phyloP scores from a whole-genome alignment of 306 rosid species.

The Castanea sativa region DNA sequence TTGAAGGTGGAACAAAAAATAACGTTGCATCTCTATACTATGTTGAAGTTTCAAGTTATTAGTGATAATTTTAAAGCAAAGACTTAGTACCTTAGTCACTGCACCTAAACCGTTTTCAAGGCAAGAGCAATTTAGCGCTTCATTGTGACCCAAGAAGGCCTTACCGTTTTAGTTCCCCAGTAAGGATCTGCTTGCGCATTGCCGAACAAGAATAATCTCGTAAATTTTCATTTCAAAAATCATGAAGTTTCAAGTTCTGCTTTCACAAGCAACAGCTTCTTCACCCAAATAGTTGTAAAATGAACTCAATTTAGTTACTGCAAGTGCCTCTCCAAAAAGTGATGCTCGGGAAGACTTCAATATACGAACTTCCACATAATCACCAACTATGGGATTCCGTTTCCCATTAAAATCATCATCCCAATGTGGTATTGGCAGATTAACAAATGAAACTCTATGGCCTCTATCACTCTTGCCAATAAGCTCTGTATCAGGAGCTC shows the following conservation, averaged over 20 bases:
- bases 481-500: conserved; percentile 85
- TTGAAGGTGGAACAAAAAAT: not conserved
- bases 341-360: conserved; percentile 83
- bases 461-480: conserved; percentile 96
- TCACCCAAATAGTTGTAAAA: conserved; percentile 45
- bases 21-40: not conserved
- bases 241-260: conserved; percentile 31
- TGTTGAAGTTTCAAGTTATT: conserved; percentile 9
- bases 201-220: not conserved
- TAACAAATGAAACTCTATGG: conserved; percentile 69
- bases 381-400: conserved; percentile 73
- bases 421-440: conserved; percentile 51
- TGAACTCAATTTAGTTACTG: conserved; percentile 66
- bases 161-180: not conserved
- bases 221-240: not conserved
- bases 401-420: conserved; percentile 42
- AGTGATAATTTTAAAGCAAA: not conserved
- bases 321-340: conserved; percentile 74
- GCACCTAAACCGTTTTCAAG: conserved; percentile 17
- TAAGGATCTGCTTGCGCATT: not conserved
- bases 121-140: conserved; percentile 9
- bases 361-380: conserved; percentile 82
- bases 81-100: not conserved
- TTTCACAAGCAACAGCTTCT: conserved; percentile 58
- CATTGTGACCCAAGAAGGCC: conserved; percentile 17